Percentiles rank a stretch among this genome's conserved stretches.
phyloP scores from a whole-genome alignment of 2,329 filamentous ascomycete genomes.

The Pezicula carpinea region DNA sequence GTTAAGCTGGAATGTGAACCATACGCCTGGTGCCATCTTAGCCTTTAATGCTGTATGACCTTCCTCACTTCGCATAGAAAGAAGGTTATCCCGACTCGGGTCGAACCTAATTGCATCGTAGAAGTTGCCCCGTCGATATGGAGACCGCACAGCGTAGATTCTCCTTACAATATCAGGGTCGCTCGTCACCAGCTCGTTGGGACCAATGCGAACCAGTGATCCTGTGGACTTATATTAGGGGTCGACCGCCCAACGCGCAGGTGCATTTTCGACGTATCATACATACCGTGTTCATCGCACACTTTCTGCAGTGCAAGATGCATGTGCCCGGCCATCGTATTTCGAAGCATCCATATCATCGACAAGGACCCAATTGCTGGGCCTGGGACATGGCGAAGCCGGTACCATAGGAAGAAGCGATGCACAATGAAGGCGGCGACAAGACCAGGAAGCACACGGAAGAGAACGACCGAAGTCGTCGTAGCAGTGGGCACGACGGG shows the following conservation, averaged over 20 bases:
- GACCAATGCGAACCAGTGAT: constrained; percentile 33
- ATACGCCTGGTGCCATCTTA: constrained; percentile 44
- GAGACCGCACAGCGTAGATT: constrained; percentile 33
- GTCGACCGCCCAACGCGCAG: too few relatives aligned
- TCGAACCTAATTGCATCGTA: constrained; percentile 47
- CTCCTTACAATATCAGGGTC: constrained; percentile 35
- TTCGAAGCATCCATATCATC: not conserved
- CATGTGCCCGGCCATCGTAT: not conserved
- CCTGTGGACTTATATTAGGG: not conserved
- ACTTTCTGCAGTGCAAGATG: not conserved
- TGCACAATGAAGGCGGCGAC: not conserved
- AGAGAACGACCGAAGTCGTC: too few relatives aligned
- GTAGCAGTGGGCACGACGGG: too few relatives aligned
- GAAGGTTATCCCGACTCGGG: constrained; percentile 46
- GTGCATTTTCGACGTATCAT: not conserved
- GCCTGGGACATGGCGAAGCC: not conserved
- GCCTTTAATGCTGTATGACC: constrained; percentile 38
- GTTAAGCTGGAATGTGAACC: constrained; percentile 34
- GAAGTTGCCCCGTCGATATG: constrained; percentile 36
- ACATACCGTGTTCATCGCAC: constrained; percentile 7
- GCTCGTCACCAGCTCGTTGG: constrained; percentile 33
- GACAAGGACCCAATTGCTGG: not conserved
- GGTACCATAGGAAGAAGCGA: not conserved
- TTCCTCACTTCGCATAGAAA: constrained; percentile 43
- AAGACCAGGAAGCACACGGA: not conserved